A percentile compares a stretch with the other conserved stretches of the same genome.
Conservation (phyloP, 164 flowering plant genomes). For the Aristolochia contorta region DNA sequence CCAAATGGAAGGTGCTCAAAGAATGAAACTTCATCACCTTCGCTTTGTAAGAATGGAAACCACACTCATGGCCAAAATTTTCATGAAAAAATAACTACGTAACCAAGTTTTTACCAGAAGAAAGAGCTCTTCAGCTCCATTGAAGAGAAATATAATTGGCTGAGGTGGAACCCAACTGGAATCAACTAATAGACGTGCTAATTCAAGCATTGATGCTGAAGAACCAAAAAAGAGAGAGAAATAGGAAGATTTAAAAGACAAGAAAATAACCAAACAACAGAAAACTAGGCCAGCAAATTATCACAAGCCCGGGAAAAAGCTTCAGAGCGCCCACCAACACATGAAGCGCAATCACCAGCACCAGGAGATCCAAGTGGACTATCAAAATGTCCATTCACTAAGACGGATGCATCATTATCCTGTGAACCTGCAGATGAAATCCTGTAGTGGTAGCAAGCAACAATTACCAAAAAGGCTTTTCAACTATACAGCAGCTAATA, state of each 20-base stretch:
- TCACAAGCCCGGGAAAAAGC: neutral
- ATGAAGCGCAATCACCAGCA: constrained; percentile 96
- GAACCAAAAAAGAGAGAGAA: constrained; percentile 5
- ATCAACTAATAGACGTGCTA: constrained; percentile 69
- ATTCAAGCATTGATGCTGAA: constrained; percentile 86
- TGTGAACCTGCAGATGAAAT: constrained; percentile 59
- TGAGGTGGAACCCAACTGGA: constrained; percentile 78
- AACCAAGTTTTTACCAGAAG: constrained; percentile 54
- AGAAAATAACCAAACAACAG: neutral
- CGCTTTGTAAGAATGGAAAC: neutral
- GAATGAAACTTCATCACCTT: too few species aligned
- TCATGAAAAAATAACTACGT: neutral
- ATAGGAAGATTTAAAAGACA: neutral
- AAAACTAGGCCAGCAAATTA: neutral
- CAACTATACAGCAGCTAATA: neutral
- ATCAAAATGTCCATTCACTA: constrained; percentile 92
- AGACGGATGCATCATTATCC: constrained; percentile 68
- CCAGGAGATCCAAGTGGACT: constrained; percentile 95
- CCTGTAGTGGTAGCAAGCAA: constrained; percentile 27
- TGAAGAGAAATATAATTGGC: constrained; percentile 86
- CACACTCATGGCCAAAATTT: neutral
- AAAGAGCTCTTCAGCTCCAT: constrained; percentile 99
- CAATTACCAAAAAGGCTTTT: too few species aligned
- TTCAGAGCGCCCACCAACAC: constrained; percentile 69
- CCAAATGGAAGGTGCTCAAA: too few species aligned